These are phyloP conservation scores for Marasmius oreades DNA, from an alignment of 1,284 basidiomycete species.

Conservation along the genomic window DNA sequence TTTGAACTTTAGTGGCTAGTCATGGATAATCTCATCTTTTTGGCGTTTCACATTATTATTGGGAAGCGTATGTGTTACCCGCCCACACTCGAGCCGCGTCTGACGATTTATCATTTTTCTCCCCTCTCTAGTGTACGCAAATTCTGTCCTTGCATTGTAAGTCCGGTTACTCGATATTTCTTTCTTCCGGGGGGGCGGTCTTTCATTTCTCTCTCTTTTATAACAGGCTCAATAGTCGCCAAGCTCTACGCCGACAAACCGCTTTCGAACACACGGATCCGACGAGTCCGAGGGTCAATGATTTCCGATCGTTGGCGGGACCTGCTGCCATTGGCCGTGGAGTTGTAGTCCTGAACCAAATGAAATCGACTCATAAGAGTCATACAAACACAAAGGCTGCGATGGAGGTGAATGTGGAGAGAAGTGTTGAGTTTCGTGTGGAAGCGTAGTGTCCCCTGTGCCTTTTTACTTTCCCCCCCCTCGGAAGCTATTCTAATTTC, in stretches of 20 bases:
- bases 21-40: slow-evolving; percentile 8
- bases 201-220: background rate
- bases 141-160: slow-evolving; percentile 8
- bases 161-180: too few species aligned
- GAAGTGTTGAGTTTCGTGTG: background rate
- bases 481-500: too few species aligned
- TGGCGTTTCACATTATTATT: slow-evolving; percentile 8
- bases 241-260: background rate
- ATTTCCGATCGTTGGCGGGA: too few species aligned
- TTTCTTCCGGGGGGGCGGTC: background rate
- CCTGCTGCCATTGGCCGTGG: background rate
- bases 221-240: background rate
- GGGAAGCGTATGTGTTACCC: slow-evolving; percentile 5
- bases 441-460: background rate
- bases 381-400: too few species aligned
- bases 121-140: slow-evolving; percentile 4
- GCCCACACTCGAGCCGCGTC: too few species aligned
- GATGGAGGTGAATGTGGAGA: background rate
- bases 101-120: too few species aligned
- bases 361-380: background rate
- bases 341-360: too few species aligned
- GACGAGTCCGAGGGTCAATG: too few species aligned
- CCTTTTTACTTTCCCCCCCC: too few species aligned
- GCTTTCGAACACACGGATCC: background rate
- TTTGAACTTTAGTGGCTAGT: background rate